Percentiles rank a stretch among this genome's conserved stretches.
phyloP scores from a whole-genome alignment of 2,329 filamentous ascomycete species.

The Setomelanomma holmii region DNA sequence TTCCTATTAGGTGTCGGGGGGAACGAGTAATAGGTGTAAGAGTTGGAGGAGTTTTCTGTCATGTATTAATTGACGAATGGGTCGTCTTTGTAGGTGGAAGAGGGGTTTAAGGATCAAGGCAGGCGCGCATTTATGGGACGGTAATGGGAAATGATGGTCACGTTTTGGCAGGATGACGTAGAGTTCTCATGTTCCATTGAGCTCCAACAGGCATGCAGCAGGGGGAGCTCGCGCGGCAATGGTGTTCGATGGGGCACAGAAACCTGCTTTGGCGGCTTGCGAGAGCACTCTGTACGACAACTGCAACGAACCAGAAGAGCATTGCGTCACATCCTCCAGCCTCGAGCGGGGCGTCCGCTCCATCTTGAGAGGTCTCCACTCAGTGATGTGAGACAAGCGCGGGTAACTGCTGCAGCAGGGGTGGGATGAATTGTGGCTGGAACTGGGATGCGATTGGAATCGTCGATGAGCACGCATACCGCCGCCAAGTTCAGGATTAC shows the following conservation, averaged over 20 bases:
- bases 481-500: slow-evolving; percentile 28
- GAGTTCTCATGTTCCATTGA: slow-evolving; percentile 21
- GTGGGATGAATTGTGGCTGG: slow-evolving; percentile 38
- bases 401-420: slow-evolving; percentile 30
- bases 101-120: slow-evolving; percentile 20
- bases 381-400: slow-evolving; percentile 36
- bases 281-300: slow-evolving; percentile 34
- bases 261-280: slow-evolving; percentile 47
- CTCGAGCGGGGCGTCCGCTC: slow-evolving; percentile 43
- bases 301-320: slow-evolving; percentile 29
- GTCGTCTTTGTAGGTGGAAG: slow-evolving; percentile 41
- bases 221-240: slow-evolving; percentile 47
- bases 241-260: slow-evolving; percentile 29
- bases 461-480: slow-evolving; percentile 38
- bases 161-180: slow-evolving; percentile 46
- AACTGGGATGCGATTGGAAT: slow-evolving; percentile 32
- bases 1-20: slow-evolving; percentile 57
- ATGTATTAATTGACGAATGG: slow-evolving; percentile 54
- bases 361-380: slow-evolving; percentile 31
- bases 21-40: slow-evolving; percentile 61
- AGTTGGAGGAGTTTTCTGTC: slow-evolving; percentile 55
- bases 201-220: slow-evolving; percentile 29
- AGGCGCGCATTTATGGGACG: slow-evolving; percentile 41
- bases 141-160: slow-evolving; percentile 20
- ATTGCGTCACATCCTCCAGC: slow-evolving; percentile 47